Conservation (phyloP, 2,329 filamentous ascomycete genomes). For the Sporothrix mexicana region DNA sequence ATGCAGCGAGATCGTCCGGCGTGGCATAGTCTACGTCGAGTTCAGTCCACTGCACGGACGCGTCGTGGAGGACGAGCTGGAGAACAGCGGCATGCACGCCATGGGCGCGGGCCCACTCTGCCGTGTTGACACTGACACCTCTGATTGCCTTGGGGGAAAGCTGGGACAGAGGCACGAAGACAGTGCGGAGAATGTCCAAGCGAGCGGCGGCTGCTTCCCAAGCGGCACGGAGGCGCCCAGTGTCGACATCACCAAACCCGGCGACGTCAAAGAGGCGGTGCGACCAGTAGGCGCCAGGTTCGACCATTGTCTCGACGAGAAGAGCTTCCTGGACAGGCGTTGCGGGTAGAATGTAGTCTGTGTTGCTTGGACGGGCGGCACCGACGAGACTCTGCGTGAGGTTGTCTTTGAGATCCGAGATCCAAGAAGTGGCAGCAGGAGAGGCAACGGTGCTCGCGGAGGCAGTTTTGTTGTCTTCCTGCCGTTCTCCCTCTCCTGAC, state of each 20-base stretch:
- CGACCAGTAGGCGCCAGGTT: constrained; percentile 48
- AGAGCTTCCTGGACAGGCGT: constrained; percentile 49
- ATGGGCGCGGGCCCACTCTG: background rate
- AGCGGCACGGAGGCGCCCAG: constrained; percentile 42
- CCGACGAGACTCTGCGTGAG: constrained; percentile 33
- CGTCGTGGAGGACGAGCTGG: background rate
- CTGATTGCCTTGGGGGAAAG: constrained; percentile 28
- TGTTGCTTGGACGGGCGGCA: constrained; percentile 32
- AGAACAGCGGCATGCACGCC: background rate
- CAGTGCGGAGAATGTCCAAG: constrained; percentile 47
- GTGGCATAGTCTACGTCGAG: background rate
- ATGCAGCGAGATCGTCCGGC: background rate
- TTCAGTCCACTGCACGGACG: background rate
- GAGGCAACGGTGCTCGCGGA: too few relatives aligned
- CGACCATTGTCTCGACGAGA: constrained; percentile 49
- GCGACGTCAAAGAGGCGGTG: constrained; percentile 47
- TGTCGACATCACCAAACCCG: constrained; percentile 40
- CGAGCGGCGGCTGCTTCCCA: constrained; percentile 44
- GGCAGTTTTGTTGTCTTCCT: background rate
- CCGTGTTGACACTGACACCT: background rate
- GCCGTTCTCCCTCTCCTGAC: background rate
- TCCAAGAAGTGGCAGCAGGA: background rate
- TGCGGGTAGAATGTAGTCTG: constrained; percentile 41
- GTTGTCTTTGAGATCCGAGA: background rate
- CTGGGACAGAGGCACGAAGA: constrained; percentile 44